These are phyloP conservation scores for Dendrobium nobile DNA, from an alignment of 106 monocot genomes.

Conservation along the genomic window DNA sequence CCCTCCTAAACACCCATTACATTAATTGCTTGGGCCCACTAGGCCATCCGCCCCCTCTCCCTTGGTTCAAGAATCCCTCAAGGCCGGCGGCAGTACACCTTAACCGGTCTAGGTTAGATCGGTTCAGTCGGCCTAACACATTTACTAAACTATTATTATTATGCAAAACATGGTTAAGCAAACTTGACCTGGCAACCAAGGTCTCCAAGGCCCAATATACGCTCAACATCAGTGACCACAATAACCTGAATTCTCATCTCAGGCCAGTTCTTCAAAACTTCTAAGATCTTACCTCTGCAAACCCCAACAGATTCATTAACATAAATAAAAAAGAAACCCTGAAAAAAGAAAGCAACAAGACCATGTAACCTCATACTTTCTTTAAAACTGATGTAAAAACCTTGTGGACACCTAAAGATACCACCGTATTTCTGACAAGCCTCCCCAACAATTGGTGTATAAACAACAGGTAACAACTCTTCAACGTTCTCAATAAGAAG, in stretches of 20 bases:
- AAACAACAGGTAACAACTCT: constrained; percentile 26
- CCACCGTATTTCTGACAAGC: constrained; percentile 30
- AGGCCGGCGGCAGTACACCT: no score
- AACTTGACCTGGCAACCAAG: constrained; percentile 13
- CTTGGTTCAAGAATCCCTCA: no score
- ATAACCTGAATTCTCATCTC: no score
- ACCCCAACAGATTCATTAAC: no score
- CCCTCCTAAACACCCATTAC: background rate
- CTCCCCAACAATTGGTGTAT: constrained; percentile 28
- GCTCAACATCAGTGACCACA: constrained; percentile 31
- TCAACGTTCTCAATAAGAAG: constrained; percentile 29
- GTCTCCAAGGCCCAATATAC: constrained; percentile 30
- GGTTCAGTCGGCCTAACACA: no score
- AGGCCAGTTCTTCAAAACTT: no score
- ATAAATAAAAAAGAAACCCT: background rate
- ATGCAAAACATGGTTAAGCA: background rate
- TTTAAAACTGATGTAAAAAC: constrained; percentile 27
- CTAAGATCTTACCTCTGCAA: no score
- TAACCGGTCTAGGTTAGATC: no score
- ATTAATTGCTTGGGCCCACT: no score
- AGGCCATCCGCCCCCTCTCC: no score
- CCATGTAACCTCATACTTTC: constrained; percentile 10
- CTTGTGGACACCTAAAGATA: constrained; percentile 28
- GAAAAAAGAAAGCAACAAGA: background rate
- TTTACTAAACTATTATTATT: background rate